Evolutionary conservation across 176 grass and related monocot genomes (phyloP).

Genomic region (Juncus effusus): DNA sequence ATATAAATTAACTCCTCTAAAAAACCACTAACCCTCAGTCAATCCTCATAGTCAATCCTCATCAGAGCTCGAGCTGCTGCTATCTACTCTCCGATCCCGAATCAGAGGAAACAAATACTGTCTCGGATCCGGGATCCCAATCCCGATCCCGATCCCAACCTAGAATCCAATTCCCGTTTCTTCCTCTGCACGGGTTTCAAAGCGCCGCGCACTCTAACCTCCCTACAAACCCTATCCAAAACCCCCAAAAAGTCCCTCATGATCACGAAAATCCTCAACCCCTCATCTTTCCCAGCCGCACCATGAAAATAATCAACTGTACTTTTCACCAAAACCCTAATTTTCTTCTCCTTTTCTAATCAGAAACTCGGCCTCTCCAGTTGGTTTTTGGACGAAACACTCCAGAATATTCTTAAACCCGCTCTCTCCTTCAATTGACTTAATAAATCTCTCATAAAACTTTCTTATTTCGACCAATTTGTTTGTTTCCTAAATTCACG

Average conservation of each 20-base stretch:
- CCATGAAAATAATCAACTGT: constrained; percentile 77
- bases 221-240: constrained; percentile 75
- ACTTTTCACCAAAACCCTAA: constrained; percentile 35
- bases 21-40: not conserved
- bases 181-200: not conserved
- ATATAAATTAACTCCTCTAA: not conserved
- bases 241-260: constrained; percentile 72
- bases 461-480: constrained; percentile 66
- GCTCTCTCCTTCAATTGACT: constrained; percentile 57
- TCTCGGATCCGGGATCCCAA: constrained; percentile 31
- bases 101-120: constrained; percentile 59
- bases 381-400: constrained; percentile 48
- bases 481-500: constrained; percentile 56
- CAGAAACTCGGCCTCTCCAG: constrained; percentile 42
- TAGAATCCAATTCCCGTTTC: not conserved
- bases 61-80: constrained; percentile 49
- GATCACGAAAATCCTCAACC: constrained; percentile 68
- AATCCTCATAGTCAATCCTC: no score
- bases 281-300: constrained; percentile 81
- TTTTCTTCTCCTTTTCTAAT: constrained; percentile 57
- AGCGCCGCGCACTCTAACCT: constrained; percentile 48
- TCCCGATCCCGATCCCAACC: not conserved
- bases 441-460: constrained; percentile 69
- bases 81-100: constrained; percentile 38
- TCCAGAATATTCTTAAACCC: constrained; percentile 60